phyloP scores from a whole-genome alignment of 768 basidiomycete species.

The Amanita subjunquillea region DNA sequence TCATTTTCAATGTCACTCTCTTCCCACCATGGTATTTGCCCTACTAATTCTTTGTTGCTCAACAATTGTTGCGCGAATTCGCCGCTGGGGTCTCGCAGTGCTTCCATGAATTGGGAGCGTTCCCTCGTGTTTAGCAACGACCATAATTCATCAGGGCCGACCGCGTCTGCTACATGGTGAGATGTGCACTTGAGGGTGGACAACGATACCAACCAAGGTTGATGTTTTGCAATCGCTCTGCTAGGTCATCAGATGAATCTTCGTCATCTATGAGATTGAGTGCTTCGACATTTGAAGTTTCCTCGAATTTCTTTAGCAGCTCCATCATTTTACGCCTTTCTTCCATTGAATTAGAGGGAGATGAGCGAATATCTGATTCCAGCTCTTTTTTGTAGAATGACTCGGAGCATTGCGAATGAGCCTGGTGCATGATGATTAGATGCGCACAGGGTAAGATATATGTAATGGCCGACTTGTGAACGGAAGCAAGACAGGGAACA shows the following conservation, averaged over 20 bases:
- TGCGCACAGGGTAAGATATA: background rate
- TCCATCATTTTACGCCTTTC: conserved; percentile 63
- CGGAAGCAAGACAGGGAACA: conserved; percentile 77
- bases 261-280: conserved; percentile 9
- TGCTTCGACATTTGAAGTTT: conserved; percentile 30
- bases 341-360: conserved; percentile 40
- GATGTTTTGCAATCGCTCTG: conserved; percentile 38
- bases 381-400: conserved; percentile 72
- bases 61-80: conserved; percentile 51
- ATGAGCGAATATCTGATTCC: conserved; percentile 47
- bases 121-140: conserved; percentile 49
- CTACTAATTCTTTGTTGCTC: conserved; percentile 41
- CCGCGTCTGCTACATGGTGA: conserved; percentile 30
- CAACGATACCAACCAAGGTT: conserved; percentile 44
- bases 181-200: background rate
- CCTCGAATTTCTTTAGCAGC: conserved; percentile 63
- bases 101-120: conserved; percentile 46
- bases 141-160: conserved; percentile 51
- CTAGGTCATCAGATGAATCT: conserved; percentile 25
- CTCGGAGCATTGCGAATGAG: conserved; percentile 72
- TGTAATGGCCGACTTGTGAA: conserved; percentile 39
- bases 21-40: conserved; percentile 69
- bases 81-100: conserved; percentile 52
- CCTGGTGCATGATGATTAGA: conserved; percentile 16
- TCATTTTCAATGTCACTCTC: conserved; percentile 9